Evolutionary conservation across 1,139 yeast species (phyloP), one percentile per base, ranked within the genome.

Genomic region (Pichia terricola): DNA sequence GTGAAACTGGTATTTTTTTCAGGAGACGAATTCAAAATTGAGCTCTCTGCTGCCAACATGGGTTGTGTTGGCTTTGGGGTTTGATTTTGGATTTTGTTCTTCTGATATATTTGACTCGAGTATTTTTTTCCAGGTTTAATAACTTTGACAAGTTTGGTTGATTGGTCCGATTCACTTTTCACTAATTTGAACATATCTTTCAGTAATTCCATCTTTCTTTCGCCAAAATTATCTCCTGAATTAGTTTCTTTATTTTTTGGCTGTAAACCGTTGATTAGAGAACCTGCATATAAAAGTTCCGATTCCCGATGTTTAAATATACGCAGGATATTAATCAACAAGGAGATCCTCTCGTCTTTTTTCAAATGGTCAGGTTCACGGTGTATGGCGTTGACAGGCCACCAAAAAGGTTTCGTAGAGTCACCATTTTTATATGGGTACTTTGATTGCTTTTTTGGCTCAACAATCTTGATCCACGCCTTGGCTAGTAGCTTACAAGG

Each of bases 361-460:
- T 68, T 72, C 47, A 83, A 64, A 61, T 83, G 88, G 58, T 83
- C 91, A 0, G 91, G 91, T 54, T 83, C 91, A 41, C 69, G 67
- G 60, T 83, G 91, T 36, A 75, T 67, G 0, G 80, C 75, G 22
- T 52, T 45, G 0, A 37, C 37, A 0, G 91, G 91, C 94, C 91
- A 83, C 89, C 91, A 82, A 1, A 56, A 56, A 0, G 91, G 91
- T 50, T 67, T 74, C 8, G 75, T 54, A 1, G 36, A 42, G 11
- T 70, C 69, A 3, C 75, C 77, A 25, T 58, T 54, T 46, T 77
- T 81, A 58, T 83, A 83, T 0, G 91, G 91, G 52, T 61, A 73
- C 26, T 64, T 61, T 1, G 82, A 70, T 60, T 82, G 88, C 53
- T 83, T 83, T 47, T 64, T 68, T 2, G 91, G 91, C 53, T 81